A percentile compares a stretch with the other conserved stretches of the same genome.
Conservation (phyloP, 2,329 filamentous ascomycete genomes). For the Arthrinium phaeospermum region DNA sequence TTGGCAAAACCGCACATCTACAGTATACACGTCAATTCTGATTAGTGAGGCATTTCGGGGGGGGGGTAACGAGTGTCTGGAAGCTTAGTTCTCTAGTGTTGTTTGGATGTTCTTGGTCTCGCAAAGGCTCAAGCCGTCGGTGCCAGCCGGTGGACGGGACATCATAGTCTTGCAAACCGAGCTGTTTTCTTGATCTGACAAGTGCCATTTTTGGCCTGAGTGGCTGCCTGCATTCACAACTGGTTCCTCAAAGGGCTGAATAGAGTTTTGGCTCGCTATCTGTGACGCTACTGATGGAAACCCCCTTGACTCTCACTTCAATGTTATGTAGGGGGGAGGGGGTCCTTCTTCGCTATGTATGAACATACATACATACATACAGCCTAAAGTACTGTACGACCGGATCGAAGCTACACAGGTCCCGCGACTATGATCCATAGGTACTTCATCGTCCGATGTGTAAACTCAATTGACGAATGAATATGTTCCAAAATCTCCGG, state of each 20-base stretch:
- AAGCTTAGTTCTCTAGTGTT: background rate
- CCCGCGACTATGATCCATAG: background rate
- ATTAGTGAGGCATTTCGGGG: background rate
- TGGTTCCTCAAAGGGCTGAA: background rate
- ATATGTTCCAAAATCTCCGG: too few species aligned
- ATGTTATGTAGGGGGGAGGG: background rate
- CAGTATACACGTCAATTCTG: background rate
- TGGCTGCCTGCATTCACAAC: constrained; percentile 21
- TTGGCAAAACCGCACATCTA: background rate
- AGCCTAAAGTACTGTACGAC: background rate
- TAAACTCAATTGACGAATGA: constrained; percentile 1
- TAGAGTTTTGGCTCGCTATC: constrained; percentile 1
- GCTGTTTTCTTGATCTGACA: background rate
- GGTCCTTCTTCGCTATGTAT: background rate
- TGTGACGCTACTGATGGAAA: constrained; percentile 18
- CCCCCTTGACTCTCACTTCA: background rate
- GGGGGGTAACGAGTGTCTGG: background rate
- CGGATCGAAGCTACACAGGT: background rate
- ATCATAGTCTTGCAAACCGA: background rate
- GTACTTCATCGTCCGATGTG: background rate
- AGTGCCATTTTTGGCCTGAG: constrained; percentile 27
- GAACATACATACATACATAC: too few species aligned
- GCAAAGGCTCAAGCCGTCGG: constrained; percentile 4
- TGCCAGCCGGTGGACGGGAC: background rate
- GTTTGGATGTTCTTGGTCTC: background rate